These are phyloP conservation scores for Coffea canephora DNA, from an alignment of 257 asterid species.

Conservation along the genomic window DNA sequence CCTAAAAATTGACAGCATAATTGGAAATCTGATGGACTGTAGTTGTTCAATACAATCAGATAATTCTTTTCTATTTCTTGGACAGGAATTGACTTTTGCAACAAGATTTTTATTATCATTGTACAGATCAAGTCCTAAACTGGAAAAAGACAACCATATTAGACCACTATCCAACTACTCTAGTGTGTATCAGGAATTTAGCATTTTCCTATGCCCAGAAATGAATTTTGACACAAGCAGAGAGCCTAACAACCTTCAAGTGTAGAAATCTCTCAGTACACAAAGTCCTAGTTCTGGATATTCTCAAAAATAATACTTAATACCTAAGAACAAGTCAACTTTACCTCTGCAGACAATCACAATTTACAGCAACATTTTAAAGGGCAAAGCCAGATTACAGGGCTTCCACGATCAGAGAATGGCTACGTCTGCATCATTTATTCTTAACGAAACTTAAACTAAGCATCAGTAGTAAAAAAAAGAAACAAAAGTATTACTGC, in stretches of 20 bases:
- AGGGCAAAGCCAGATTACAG: background rate
- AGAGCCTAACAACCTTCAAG: background rate
- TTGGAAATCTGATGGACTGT: background rate
- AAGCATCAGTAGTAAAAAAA: background rate
- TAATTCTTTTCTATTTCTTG: background rate
- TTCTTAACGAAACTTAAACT: background rate
- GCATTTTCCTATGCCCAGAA: background rate
- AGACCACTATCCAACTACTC: background rate
- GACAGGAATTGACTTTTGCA: background rate
- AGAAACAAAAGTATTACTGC: background rate
- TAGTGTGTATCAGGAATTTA: background rate
- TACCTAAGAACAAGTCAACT: background rate
- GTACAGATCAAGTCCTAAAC: background rate
- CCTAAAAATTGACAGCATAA: too few species aligned
- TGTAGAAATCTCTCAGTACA: background rate
- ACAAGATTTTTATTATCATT: background rate
- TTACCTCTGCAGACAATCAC: background rate
- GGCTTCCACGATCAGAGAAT: background rate
- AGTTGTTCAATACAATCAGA: background rate
- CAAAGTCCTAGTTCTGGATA: too few species aligned
- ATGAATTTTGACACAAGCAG: background rate
- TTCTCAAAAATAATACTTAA: too few species aligned
- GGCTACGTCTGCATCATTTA: background rate
- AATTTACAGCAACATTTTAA: too few species aligned
- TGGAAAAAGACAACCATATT: background rate